Percentiles rank a stretch among this genome's conserved stretches.
phyloP scores from a whole-genome alignment of 352 stramenopile genomes.

The Globisporangium cederbergense region DNA sequence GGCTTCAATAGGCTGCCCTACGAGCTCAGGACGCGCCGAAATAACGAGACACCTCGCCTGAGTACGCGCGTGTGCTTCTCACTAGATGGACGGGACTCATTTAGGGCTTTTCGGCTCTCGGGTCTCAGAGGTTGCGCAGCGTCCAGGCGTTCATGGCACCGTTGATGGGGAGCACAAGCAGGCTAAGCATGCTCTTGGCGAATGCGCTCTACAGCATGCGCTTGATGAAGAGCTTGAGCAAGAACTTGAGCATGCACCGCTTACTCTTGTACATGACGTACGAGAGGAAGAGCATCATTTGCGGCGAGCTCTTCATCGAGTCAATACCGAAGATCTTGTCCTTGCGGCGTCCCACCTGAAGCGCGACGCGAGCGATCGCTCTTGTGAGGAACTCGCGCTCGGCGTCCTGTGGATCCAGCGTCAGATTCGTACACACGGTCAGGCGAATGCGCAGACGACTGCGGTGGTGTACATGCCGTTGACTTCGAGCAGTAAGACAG shows the following conservation, averaged over 20 bases:
- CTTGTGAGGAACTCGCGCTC: constrained; percentile 51
- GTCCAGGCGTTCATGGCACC: constrained; percentile 46
- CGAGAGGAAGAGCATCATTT: constrained; percentile 29
- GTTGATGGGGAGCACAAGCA: constrained; percentile 49
- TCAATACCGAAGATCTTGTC: constrained; percentile 49
- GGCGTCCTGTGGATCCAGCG: constrained; percentile 39
- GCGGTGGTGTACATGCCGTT: constrained; percentile 37
- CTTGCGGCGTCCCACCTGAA: constrained; percentile 43
- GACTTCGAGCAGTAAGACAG: constrained; percentile 46
- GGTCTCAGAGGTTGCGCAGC: constrained; percentile 6
- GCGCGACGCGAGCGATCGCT: constrained; percentile 38
- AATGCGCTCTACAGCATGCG: constrained; percentile 44
- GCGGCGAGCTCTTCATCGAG: constrained; percentile 43
- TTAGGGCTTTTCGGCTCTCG: no score
- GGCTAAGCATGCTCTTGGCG: constrained; percentile 33
- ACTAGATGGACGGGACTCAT: no score
- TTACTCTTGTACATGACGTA: constrained; percentile 54
- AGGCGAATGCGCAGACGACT: constrained; percentile 38
- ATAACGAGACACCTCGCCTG: no score
- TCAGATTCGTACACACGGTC: constrained; percentile 39
- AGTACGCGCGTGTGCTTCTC: no score
- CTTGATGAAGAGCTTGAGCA: constrained; percentile 58
- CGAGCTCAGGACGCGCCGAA: no score
- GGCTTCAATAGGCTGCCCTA: no score
- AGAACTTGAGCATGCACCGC: constrained; percentile 48